phyloP scores from a whole-genome alignment of 495 filamentous ascomycete genomes.

The Aspergillus taichungensis region DNA sequence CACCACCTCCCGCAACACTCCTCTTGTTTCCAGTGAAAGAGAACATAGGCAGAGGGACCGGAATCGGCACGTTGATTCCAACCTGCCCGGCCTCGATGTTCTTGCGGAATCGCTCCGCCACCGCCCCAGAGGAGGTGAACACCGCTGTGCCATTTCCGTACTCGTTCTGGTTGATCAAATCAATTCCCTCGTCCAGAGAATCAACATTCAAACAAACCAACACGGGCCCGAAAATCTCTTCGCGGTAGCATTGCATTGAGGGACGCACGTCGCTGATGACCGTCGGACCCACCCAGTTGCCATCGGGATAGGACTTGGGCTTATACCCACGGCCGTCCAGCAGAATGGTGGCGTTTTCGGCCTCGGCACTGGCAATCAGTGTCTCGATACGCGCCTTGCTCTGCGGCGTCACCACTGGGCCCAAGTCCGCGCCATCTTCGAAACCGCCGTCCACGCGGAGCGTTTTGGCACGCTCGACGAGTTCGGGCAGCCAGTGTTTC shows the following conservation, averaged over 20 bases:
- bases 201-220: conserved; percentile 76
- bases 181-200: conserved; percentile 70
- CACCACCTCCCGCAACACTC: conserved; percentile 86
- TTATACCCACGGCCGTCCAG: conserved; percentile 77
- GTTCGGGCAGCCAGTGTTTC: conserved; percentile 70
- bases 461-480: conserved; percentile 73
- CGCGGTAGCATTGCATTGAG: conserved; percentile 12
- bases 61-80: conserved; percentile 64
- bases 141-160: conserved; percentile 65
- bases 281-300: conserved; percentile 14
- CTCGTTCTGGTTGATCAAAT: conserved; percentile 57
- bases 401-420: conserved; percentile 76
- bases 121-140: conserved; percentile 56
- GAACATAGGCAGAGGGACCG: conserved; percentile 90
- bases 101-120: conserved; percentile 55
- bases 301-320: conserved; percentile 45
- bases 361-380: conserved; percentile 70
- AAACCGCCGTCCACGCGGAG: conserved; percentile 80
- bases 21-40: conserved; percentile 98
- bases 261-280: conserved; percentile 11
- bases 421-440: conserved; percentile 75
- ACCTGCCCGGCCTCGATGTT: conserved; percentile 52
- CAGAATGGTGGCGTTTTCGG: conserved; percentile 77
- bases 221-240: conserved; percentile 19
- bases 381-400: conserved; percentile 70